phyloP scores from a whole-genome alignment of 2,329 filamentous ascomycete genomes.

The Podosphaera xanthii region DNA sequence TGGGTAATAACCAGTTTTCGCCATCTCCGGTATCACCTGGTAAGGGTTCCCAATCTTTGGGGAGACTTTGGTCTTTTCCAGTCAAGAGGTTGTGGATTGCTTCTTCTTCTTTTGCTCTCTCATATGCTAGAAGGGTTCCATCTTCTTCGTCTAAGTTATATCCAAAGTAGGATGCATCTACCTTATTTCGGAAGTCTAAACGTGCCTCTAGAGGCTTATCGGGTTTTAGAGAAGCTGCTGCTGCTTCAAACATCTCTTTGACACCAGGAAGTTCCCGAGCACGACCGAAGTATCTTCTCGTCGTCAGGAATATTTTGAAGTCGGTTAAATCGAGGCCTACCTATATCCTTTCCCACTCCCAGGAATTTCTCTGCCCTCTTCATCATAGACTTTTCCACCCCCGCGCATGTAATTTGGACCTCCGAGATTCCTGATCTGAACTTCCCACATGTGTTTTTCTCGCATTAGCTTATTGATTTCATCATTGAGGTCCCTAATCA shows the following conservation, averaged over 20 bases:
- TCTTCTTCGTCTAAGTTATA: conserved; percentile 88
- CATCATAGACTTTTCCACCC: conserved; percentile 27
- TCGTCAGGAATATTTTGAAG: not conserved
- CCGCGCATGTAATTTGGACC: conserved; percentile 64
- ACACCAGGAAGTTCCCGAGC: conserved; percentile 81
- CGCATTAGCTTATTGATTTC: conserved; percentile 99
- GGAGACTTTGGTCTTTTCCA: conserved; percentile 31
- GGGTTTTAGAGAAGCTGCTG: conserved; percentile 30
- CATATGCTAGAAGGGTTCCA: conserved; percentile 55
- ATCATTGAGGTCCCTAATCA: conserved; percentile 94
- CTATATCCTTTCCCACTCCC: conserved; percentile 74
- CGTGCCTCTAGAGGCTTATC: conserved; percentile 42
- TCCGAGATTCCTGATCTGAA: conserved; percentile 85
- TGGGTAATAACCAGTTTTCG: conserved; percentile 59
- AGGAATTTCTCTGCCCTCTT: conserved; percentile 30
- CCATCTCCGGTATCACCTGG: conserved; percentile 78
- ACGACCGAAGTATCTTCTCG: conserved; percentile 58
- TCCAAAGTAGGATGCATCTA: conserved; percentile 89
- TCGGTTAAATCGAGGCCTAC: conserved; percentile 35
- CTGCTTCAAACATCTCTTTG: conserved; percentile 83
- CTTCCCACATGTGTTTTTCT: conserved; percentile 98
- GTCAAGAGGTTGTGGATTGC: conserved; percentile 46
- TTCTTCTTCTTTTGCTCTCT: conserved; percentile 63
- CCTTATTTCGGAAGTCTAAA: conserved; percentile 47
- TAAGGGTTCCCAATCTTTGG: conserved; percentile 59